Evolutionary conservation across 2,329 filamentous ascomycete genomes (phyloP), one percentile per base, ranked within the genome.

Genomic region (Hypoxylon sp.): DNA sequence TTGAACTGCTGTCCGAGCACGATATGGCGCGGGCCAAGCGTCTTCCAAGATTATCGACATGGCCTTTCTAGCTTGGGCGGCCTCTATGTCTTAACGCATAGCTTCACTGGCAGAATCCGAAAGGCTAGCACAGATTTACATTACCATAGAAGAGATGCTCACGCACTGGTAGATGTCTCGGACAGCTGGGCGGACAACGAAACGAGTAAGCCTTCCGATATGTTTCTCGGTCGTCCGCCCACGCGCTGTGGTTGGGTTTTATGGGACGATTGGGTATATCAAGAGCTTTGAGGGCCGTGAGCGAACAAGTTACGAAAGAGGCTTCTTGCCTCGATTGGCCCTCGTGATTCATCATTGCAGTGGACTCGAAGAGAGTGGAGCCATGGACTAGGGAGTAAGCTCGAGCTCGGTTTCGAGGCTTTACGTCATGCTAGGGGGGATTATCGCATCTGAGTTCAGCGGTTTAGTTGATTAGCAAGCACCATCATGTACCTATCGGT

Each of bases 381-480:
- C 20, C n/a, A 16, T 20, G 11, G 38, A 20, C 26, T 20, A 36
- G 30, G 45, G 32, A 38, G 8, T 32, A 28, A 26, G 53, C 14
- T 32, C 18, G 7, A 8, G 22, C 24, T 16, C 30, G 18, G n/a
- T 12, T 38, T 14, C 4, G 22, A 24, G 20, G 16, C 14, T 11
- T 32, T 51, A 33, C 16, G 14, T 32, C 18, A 42, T 45, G 36
- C 18, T 30, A 36, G 14, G 18, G 40, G 14, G 28, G 56, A 22
- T n/a, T 8, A 30, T 46, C n/a, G 36, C 3, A 40, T 16, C 7
- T 32, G n/a, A 42, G 32, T 53, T 53, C 14, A n/a, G 46, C 28
- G 33, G 45, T 49, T 11, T 48, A 12, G 30, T 57, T 40, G 46
- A 46, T 48, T n/a, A 24, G 49, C 33, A 57, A 38, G 49, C 9